phyloP scores from a whole-genome alignment of 1,284 basidiomycete species.

The Heterobasidion occidentale region DNA sequence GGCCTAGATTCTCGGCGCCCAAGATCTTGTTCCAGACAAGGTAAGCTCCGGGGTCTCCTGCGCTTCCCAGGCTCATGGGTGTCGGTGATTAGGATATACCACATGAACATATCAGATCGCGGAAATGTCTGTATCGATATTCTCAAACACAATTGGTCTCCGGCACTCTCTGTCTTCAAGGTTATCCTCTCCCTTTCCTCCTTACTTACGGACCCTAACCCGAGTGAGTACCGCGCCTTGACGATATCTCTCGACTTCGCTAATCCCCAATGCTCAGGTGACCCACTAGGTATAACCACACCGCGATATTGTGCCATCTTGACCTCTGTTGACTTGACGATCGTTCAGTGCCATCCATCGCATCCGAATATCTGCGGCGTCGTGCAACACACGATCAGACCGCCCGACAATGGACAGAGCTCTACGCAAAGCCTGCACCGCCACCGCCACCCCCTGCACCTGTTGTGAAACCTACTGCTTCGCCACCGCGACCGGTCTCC shows the following conservation, averaged over 20 bases:
- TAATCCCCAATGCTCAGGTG: conserved; percentile 33
- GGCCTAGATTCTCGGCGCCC: conserved; percentile 73
- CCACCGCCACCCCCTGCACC: conserved; percentile 15
- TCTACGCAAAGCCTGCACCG: conserved; percentile 46
- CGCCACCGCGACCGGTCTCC: neutral
- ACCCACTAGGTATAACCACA: conserved; percentile 52
- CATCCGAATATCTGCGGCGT: conserved; percentile 59
- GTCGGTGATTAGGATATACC: conserved; percentile 61
- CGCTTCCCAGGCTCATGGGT: neutral
- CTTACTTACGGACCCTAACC: conserved; percentile 85
- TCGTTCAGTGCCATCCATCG: conserved; percentile 58
- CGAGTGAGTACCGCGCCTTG: conserved; percentile 41
- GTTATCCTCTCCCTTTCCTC: conserved; percentile 85
- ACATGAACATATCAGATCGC: conserved; percentile 84
- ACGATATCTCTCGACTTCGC: conserved; percentile 1
- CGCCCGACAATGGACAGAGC: conserved; percentile 55
- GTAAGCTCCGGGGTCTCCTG: conserved; percentile 26
- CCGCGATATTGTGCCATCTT: neutral
- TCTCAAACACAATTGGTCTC: conserved; percentile 86
- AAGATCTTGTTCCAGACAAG: conserved; percentile 71
- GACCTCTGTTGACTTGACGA: neutral
- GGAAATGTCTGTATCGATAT: conserved; percentile 76
- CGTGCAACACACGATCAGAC: conserved; percentile 57
- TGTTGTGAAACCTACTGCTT: conserved; percentile 2
- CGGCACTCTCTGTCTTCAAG: conserved; percentile 86